Evolutionary conservation across 1,139 yeast species (phyloP).

Genomic region (Lodderomyces margitis): DNA sequence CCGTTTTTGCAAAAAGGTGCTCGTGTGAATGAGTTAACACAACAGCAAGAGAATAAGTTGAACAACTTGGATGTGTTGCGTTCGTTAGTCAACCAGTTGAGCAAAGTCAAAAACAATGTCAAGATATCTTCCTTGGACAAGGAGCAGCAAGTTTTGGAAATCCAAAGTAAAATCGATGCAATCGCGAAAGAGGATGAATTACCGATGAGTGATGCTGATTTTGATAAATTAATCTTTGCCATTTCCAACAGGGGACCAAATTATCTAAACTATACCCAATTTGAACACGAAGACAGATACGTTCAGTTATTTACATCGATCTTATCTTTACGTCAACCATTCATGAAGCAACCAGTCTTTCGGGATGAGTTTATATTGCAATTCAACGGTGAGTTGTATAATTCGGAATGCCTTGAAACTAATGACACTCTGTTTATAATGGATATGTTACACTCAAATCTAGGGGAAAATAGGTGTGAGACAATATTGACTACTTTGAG

Average conservation of each 20-base stretch:
- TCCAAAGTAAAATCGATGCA: conserved; percentile 18
- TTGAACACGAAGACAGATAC: conserved; percentile 14
- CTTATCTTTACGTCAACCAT: conserved; percentile 74
- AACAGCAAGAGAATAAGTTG: conserved; percentile 26
- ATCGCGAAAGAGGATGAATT: conserved; percentile 16
- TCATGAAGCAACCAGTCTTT: conserved; percentile 63
- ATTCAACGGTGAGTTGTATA: conserved; percentile 88
- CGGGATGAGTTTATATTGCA: conserved; percentile 44
- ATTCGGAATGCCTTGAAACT: conserved; percentile 41
- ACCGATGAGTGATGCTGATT: conserved; percentile 16
- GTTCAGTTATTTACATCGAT: conserved; percentile 62
- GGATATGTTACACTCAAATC: conserved; percentile 19
- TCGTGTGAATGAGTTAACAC: conserved; percentile 17
- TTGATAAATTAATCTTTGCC: conserved; percentile 31
- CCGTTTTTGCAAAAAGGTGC: conserved; percentile 19
- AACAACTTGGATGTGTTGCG: conserved; percentile 25
- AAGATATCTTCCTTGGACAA: conserved; percentile 20
- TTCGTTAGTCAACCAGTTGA: conserved; percentile 21
- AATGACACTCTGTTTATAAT: conserved; percentile 37
- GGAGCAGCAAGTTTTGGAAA: conserved; percentile 14
- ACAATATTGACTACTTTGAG: conserved; percentile 34
- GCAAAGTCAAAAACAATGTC: conserved; percentile 29
- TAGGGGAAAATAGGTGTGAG: conserved; percentile 19
- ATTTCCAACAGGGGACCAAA: conserved; percentile 59
- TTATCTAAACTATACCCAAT: conserved; percentile 23